Conservation (phyloP, 306 rosid species). For the Psophocarpus tetragonolobus region DNA sequence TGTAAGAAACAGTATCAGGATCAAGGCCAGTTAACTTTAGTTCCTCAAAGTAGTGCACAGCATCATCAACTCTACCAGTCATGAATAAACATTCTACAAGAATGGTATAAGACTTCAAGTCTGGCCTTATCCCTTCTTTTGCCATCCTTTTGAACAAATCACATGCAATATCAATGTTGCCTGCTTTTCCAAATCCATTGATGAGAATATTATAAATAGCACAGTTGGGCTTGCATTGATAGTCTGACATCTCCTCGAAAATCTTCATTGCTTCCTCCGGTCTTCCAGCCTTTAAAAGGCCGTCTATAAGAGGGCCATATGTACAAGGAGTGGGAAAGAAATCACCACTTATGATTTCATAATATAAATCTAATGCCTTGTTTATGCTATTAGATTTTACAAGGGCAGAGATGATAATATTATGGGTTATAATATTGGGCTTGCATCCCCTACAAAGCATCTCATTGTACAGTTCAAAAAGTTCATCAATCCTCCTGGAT, state of each 20-base stretch:
- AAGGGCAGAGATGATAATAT: conserved; percentile 76
- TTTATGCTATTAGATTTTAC: conserved; percentile 59
- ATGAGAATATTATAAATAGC: conserved; percentile 84
- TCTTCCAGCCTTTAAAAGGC: conserved; percentile 78
- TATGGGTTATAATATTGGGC: conserved; percentile 81
- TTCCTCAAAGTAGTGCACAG: conserved; percentile 71
- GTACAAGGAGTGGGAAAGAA: conserved; percentile 92
- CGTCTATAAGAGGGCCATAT: conserved; percentile 87
- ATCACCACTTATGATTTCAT: conserved; percentile 74
- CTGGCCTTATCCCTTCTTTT: conserved; percentile 86
- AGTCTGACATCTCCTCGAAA: conserved; percentile 81
- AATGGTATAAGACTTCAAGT: conserved; percentile 82
- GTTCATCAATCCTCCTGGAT: conserved; percentile 67
- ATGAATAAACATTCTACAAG: conserved; percentile 78
- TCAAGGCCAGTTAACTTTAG: conserved; percentile 77
- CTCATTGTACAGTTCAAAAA: conserved; percentile 69
- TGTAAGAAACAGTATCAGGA: conserved; percentile 75
- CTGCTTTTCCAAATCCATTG: conserved; percentile 87
- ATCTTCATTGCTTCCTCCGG: conserved; percentile 74
- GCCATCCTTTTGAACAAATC: conserved; percentile 73
- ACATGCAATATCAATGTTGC: conserved; percentile 64
- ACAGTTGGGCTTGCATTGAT: conserved; percentile 77
- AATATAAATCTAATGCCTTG: conserved; percentile 73
- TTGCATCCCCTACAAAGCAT: conserved; percentile 71
- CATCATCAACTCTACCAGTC: conserved; percentile 77